A percentile compares a stretch with the other conserved stretches of the same genome.
phyloP scores from a whole-genome alignment of 1,139 yeast genomes.

The Sugiyamaella pinicola region DNA sequence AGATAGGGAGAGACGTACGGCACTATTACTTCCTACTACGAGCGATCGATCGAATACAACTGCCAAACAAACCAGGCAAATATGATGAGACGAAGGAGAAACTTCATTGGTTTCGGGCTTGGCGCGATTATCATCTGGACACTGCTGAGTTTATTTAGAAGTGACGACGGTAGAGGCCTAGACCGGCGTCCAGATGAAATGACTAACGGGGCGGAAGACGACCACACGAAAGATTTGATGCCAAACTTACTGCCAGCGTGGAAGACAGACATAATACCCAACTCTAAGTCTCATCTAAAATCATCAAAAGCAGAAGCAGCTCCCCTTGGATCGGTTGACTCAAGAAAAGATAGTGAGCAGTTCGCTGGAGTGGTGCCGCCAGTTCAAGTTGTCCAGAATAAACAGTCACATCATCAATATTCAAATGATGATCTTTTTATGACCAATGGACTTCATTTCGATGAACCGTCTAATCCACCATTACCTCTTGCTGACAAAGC shows the following conservation, averaged over 20 bases:
- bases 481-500: background rate
- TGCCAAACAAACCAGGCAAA: background rate
- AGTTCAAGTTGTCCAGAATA: slow-evolving; percentile 4
- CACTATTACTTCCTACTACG: too few relatives aligned
- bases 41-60: too few relatives aligned
- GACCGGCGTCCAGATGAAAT: too few relatives aligned
- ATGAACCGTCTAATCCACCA: background rate
- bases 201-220: too few relatives aligned
- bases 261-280: background rate
- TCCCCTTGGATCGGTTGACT: too few relatives aligned
- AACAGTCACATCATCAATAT: background rate
- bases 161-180: background rate
- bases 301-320: background rate
- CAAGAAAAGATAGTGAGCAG: background rate
- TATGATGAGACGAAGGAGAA: background rate
- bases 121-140: background rate
- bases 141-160: background rate
- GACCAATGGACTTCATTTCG: background rate
- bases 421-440: background rate
- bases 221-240: background rate
- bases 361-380: slow-evolving; percentile 2
- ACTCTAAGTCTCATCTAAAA: background rate
- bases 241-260: background rate
- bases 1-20: too few relatives aligned
- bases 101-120: background rate